Percentiles rank a stretch among this genome's conserved stretches.
Conservation (phyloP, 2,329 filamentous ascomycete genomes). For the Corinectria fuckeliana region DNA sequence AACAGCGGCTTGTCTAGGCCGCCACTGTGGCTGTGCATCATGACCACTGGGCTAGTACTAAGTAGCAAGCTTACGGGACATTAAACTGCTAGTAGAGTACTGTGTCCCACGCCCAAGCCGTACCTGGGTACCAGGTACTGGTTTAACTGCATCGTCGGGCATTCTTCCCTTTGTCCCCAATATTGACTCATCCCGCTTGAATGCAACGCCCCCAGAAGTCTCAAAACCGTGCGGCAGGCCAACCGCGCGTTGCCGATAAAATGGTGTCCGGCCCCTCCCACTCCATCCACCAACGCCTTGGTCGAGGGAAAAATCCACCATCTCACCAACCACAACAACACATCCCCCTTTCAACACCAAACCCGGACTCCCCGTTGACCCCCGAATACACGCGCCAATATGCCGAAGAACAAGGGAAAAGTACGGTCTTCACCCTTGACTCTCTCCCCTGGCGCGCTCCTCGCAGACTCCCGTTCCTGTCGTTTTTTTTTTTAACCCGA, state of each 20-base stretch:
- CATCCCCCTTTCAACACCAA: constrained; percentile 31
- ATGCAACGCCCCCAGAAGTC: constrained; percentile 3
- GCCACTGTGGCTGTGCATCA: constrained; percentile 16
- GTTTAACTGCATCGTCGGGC: constrained; percentile 2
- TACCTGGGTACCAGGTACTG: background rate
- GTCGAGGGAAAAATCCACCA: constrained; percentile 36
- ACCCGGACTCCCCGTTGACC: constrained; percentile 1
- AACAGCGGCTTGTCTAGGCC: background rate
- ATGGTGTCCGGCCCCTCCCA: constrained; percentile 8
- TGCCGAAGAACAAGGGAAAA: constrained; percentile 99
- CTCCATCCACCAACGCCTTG: constrained; percentile 6
- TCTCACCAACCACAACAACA: constrained; percentile 37
- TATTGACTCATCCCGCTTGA: constrained; percentile 7
- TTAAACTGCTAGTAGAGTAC: constrained; percentile 19
- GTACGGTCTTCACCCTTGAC: constrained; percentile 56
- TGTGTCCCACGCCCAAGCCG: constrained; percentile 1
- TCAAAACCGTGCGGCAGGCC: constrained; percentile 15
- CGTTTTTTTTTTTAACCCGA: constrained; percentile 6
- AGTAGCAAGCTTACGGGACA: background rate
- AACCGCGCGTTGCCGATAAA: constrained; percentile 22
- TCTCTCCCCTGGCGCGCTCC: background rate
- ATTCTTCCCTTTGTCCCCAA: background rate
- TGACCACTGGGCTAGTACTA: background rate
- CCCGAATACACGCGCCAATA: constrained; percentile 52
- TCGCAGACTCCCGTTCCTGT: background rate